These are phyloP conservation scores for Mycena indigotica DNA, from an alignment of 768 basidiomycete genomes.

Conservation along the genomic window DNA sequence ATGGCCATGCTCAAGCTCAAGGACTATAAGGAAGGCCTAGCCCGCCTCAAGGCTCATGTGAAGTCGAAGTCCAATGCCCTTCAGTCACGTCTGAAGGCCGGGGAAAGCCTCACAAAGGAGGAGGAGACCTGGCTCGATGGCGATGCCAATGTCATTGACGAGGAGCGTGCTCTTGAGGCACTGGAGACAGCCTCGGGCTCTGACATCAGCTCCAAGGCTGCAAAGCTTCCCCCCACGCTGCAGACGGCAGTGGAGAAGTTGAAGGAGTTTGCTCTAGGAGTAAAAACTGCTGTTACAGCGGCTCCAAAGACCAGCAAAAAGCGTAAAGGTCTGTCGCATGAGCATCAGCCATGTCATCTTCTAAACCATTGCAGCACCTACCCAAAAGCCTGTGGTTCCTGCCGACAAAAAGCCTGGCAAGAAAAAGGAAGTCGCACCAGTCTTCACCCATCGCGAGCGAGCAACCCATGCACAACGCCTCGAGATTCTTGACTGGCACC, in stretches of 20 bases:
- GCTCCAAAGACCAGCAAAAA: background rate
- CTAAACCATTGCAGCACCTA: background rate
- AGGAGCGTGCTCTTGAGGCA: no score
- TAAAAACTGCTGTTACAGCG: background rate
- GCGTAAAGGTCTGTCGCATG: constrained; percentile 1
- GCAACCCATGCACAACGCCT: constrained; percentile 29
- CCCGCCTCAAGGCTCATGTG: constrained; percentile 4
- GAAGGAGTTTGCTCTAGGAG: constrained; percentile 4
- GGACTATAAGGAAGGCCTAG: constrained; percentile 11
- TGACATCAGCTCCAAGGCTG: background rate
- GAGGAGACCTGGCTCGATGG: constrained; percentile 11
- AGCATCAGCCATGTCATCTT: background rate
- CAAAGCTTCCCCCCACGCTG: background rate
- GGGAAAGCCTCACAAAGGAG: constrained; percentile 1
- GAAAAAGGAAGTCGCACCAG: background rate
- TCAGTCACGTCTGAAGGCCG: background rate
- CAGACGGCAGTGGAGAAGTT: background rate
- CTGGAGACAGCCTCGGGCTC: background rate
- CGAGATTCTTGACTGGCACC: constrained; percentile 32
- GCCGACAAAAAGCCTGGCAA: background rate
- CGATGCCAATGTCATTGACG: constrained; percentile 7
- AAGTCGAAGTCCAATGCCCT: constrained; percentile 5
- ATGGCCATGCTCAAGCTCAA: background rate
- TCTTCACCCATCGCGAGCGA: no score
- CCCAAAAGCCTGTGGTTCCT: constrained; percentile 2